phyloP scores from a whole-genome alignment of 768 basidiomycete genomes.

The Mycena venus region DNA sequence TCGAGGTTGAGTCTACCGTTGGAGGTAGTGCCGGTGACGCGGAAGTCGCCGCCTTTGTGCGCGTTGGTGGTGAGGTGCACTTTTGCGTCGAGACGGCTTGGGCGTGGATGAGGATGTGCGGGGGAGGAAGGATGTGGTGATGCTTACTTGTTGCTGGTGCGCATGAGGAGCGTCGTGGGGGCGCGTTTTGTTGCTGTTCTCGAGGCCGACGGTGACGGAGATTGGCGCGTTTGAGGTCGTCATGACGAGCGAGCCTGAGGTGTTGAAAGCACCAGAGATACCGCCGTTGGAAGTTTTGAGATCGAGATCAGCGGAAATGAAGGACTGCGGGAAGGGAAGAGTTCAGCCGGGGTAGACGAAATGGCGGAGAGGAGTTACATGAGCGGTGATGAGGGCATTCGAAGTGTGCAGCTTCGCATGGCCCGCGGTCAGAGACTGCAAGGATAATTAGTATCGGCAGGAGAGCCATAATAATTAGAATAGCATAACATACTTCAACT shows the following conservation, averaged over 20 bases:
- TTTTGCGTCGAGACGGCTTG: neutral
- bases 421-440: constrained; percentile 5
- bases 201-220: constrained; percentile 44
- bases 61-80: neutral
- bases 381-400: constrained; percentile 13
- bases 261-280: constrained; percentile 52
- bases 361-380: neutral
- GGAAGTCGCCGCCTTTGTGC: constrained; percentile 45
- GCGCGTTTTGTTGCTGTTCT: constrained; percentile 24
- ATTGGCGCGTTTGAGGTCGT: constrained; percentile 49
- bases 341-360: neutral
- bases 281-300: constrained; percentile 48
- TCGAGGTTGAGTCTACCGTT: constrained; percentile 48
- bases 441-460: neutral
- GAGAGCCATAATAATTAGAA: neutral
- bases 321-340: constrained; percentile 34
- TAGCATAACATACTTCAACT: neutral
- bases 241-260: constrained; percentile 43
- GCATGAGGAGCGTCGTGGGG: neutral
- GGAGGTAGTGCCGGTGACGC: constrained; percentile 44
- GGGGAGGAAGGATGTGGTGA: neutral
- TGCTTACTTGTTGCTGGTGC: constrained; percentile 21
- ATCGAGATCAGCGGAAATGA: constrained; percentile 40
- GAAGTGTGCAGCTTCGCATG: constrained; percentile 13
- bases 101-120: neutral